phyloP scores from a whole-genome alignment of 139 green algal genomes.

The Micromonas commoda region DNA sequence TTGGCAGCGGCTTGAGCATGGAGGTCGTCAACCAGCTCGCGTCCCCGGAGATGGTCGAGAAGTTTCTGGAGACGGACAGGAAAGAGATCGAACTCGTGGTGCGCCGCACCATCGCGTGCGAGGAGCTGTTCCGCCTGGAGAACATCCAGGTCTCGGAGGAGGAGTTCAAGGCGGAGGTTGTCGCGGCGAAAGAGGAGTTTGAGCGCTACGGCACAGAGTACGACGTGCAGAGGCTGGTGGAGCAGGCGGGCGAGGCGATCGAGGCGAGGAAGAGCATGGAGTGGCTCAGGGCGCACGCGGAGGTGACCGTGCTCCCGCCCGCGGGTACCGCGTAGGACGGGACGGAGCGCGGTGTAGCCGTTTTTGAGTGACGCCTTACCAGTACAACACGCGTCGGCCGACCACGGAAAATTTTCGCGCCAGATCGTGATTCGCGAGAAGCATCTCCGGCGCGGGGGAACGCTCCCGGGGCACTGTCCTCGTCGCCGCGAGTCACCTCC shows the following conservation, averaged over 20 bases:
- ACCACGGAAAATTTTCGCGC: no score
- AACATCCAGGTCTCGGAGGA: not conserved
- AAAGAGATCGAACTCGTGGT: not conserved
- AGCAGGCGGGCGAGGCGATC: not conserved
- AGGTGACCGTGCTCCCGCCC: not conserved
- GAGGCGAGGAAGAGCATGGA: slow-evolving; percentile 1
- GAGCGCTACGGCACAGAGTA: slow-evolving; percentile 12
- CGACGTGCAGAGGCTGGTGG: not conserved
- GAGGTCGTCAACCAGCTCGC: slow-evolving; percentile 8
- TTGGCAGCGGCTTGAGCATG: not conserved
- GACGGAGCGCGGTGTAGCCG: no score
- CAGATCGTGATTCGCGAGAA: no score
- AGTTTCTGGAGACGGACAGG: slow-evolving; percentile 2
- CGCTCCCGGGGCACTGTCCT: no score
- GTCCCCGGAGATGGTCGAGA: slow-evolving; percentile 13
- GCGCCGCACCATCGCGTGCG: slow-evolving; percentile 14
- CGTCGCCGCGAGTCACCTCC: no score
- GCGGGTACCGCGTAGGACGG: not conserved
- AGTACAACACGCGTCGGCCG: no score
- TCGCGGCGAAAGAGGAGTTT: not conserved
- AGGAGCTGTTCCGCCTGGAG: slow-evolving; percentile 2
- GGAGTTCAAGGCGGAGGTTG: slow-evolving; percentile 5
- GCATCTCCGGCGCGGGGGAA: no score
- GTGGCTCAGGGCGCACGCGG: slow-evolving; percentile 5
- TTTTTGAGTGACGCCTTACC: no score